Percentiles rank a stretch among this genome's conserved stretches.
phyloP scores from a whole-genome alignment of 805 yeast species.

The Pichia thaimueangensis region DNA sequence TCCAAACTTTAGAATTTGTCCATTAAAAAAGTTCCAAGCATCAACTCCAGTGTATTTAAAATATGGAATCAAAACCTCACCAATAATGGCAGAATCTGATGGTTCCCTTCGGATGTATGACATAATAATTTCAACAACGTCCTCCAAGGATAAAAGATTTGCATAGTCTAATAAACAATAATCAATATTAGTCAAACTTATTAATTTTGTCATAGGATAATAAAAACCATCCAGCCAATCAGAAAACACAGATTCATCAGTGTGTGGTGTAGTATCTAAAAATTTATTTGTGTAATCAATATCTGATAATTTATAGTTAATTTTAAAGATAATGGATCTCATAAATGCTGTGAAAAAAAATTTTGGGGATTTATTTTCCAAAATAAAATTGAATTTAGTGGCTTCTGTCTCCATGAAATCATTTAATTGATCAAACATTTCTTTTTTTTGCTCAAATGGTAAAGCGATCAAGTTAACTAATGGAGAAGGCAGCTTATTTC shows the following conservation, averaged over 20 bases:
- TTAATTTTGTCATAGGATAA: slow-evolving; percentile 18
- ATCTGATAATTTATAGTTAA: slow-evolving; percentile 16
- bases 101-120: slow-evolving; percentile 5
- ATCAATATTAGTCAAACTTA: slow-evolving; percentile 11
- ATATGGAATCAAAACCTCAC: slow-evolving; percentile 19
- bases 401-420: not conserved
- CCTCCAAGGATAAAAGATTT: slow-evolving; percentile 12
- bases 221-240: slow-evolving; percentile 22
- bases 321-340: slow-evolving; percentile 17
- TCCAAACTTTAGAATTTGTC: slow-evolving; percentile 18
- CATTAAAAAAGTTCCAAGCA: slow-evolving; percentile 17
- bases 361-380: not conserved
- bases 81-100: slow-evolving; percentile 9
- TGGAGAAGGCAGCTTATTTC: not conserved
- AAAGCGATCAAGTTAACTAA: not conserved
- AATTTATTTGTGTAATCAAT: slow-evolving; percentile 5
- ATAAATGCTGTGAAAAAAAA: slow-evolving; percentile 12
- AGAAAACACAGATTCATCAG: slow-evolving; percentile 12
- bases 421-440: not conserved
- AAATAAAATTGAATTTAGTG: slow-evolving; percentile 5
- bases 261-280: not conserved
- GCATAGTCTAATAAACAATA: slow-evolving; percentile 20
- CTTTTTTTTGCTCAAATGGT: not conserved
- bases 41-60: slow-evolving; percentile 10
- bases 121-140: slow-evolving; percentile 19